Evolutionary conservation across 2,329 filamentous ascomycete genomes (phyloP).

Genomic region (Drechslerella coelobrocha): DNA sequence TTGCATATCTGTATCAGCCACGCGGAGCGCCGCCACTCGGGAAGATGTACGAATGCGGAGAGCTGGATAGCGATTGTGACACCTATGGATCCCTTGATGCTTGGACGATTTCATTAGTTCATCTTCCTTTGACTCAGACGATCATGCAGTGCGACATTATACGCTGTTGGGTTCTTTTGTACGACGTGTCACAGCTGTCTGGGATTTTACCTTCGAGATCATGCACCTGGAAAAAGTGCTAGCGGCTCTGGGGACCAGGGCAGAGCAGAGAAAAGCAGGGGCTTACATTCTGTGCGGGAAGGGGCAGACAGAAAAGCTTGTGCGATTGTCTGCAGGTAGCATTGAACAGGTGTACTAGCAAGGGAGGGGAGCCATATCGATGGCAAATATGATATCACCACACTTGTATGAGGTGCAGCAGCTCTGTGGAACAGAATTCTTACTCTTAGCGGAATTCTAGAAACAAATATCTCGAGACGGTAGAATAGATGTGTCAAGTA

Average conservation of each 20-base stretch:
- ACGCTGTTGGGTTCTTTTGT: slow-evolving; percentile 2
- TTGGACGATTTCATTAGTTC: neutral
- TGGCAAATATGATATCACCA: neutral
- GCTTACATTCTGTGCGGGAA: neutral
- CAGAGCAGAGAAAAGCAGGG: neutral
- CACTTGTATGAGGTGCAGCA: neutral
- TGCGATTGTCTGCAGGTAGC: neutral
- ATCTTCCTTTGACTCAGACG: neutral
- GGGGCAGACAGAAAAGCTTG: neutral
- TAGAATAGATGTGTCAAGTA: no score
- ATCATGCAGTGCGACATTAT: neutral
- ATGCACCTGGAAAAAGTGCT: no score
- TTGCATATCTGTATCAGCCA: slow-evolving; percentile 1
- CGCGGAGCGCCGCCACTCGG: neutral
- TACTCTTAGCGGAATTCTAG: no score
- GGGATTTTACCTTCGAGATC: no score
- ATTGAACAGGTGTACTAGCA: neutral
- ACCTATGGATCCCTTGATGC: neutral
- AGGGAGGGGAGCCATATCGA: neutral
- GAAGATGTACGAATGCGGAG: neutral
- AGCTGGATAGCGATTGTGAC: neutral
- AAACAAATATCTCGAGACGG: no score
- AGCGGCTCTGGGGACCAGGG: neutral
- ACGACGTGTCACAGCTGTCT: neutral
- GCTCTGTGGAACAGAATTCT: neutral